A percentile compares a stretch with the other conserved stretches of the same genome.
These are phyloP conservation scores for Sclerospora graminicola DNA, from an alignment of 352 stramenopile genomes.

Conservation along the genomic window DNA sequence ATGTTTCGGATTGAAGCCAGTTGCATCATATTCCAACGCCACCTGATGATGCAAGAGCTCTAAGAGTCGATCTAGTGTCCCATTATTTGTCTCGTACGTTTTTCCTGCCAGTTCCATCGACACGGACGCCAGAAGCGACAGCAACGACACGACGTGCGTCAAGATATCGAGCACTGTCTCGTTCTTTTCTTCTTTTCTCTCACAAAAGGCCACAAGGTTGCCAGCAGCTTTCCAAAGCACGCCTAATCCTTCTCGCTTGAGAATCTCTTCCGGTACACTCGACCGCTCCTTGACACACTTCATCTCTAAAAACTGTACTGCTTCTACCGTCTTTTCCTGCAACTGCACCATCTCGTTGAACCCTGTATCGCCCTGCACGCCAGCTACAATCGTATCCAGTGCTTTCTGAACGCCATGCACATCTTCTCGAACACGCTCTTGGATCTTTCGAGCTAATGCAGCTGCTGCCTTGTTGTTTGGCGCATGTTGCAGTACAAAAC, in stretches of 20 bases:
- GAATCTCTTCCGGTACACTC: constrained; percentile 44
- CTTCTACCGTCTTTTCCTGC: constrained; percentile 41
- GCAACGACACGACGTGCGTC: constrained; percentile 34
- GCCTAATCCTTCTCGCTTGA: constrained; percentile 37
- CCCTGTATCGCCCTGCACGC: constrained; percentile 13
- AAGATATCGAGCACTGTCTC: constrained; percentile 24
- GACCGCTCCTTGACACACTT: constrained; percentile 50
- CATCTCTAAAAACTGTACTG: constrained; percentile 67
- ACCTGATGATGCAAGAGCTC: constrained; percentile 43
- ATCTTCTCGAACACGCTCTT: constrained; percentile 60
- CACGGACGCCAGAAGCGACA: constrained; percentile 46
- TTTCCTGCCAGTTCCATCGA: constrained; percentile 36
- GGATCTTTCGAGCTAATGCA: constrained; percentile 61
- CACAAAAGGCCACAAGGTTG: constrained; percentile 22
- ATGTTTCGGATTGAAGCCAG: background rate
- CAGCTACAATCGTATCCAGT: constrained; percentile 38
- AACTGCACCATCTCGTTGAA: constrained; percentile 18
- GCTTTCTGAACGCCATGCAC: constrained; percentile 73
- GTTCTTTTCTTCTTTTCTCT: constrained; percentile 4
- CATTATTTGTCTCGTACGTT: constrained; percentile 18
- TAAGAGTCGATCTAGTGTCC: constrained; percentile 11
- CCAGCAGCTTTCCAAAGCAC: constrained; percentile 41
- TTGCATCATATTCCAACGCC: constrained; percentile 36
- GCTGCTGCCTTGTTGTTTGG: constrained; percentile 66
- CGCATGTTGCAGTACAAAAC: constrained; percentile 56